Conservation (phyloP, 345 rosid genomes). For the Syzygium aromaticum region DNA sequence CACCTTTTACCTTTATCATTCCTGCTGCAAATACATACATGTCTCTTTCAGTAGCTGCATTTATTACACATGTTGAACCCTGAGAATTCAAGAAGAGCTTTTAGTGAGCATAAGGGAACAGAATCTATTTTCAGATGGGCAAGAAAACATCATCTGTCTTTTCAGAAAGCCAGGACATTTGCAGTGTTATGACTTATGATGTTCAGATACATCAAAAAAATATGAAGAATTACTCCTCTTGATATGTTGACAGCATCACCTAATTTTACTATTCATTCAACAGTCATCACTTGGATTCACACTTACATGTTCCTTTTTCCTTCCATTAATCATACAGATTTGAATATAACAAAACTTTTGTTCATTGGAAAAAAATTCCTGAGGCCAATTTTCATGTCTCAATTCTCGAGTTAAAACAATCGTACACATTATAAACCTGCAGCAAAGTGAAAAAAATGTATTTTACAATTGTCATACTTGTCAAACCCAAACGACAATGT, state of each 20-base stretch:
- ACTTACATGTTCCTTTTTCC: too few relatives aligned
- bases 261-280: not conserved
- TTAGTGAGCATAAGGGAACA: not conserved
- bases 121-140: not conserved
- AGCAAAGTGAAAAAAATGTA: not conserved
- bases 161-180: not conserved
- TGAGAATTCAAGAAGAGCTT: constrained; percentile 20
- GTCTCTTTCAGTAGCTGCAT: constrained; percentile 93
- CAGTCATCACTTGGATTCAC: not conserved
- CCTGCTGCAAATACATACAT: constrained; percentile 93
- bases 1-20: constrained; percentile 69
- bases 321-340: not conserved
- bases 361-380: not conserved
- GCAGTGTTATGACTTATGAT: not conserved
- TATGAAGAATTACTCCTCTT: not conserved
- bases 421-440: not conserved
- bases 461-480: not conserved
- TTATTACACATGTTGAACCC: constrained; percentile 87
- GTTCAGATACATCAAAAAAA: not conserved
- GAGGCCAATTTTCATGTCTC: not conserved
- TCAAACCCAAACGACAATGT: not conserved
- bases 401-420: not conserved
- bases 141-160: not conserved
- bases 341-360: not conserved
- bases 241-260: not conserved